Percentiles rank a stretch among this genome's conserved stretches.
These are phyloP conservation scores for Gossypium thurberi DNA, from an alignment of 345 rosid genomes.

Conservation along the genomic window DNA sequence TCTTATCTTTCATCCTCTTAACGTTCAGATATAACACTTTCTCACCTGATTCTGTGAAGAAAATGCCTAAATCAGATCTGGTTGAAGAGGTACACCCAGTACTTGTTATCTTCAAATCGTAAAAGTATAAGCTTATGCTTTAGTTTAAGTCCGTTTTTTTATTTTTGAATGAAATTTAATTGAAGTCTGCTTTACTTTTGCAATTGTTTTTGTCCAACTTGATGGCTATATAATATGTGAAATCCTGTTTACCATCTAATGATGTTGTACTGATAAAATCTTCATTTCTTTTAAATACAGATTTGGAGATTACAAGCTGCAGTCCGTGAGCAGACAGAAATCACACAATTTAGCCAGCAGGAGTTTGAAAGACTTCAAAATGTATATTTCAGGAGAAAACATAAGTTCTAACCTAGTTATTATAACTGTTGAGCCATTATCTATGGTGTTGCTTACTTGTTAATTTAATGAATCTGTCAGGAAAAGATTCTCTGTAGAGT, in stretches of 20 bases:
- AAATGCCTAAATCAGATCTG: slow-evolving; percentile 74
- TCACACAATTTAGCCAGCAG: slow-evolving; percentile 61
- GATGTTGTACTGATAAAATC: not conserved
- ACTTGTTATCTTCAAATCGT: not conserved
- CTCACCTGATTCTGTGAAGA: slow-evolving; percentile 73
- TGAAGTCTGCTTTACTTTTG: not conserved
- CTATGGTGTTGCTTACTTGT: not conserved
- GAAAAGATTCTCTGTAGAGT: slow-evolving; percentile 82
- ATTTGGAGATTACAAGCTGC: slow-evolving; percentile 74
- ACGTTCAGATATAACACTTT: slow-evolving; percentile 69
- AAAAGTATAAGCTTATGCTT: not conserved
- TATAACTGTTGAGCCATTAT: not conserved
- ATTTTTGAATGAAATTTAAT: not conserved
- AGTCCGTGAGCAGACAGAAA: slow-evolving; percentile 65
- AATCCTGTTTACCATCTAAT: not conserved
- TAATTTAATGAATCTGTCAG: slow-evolving; percentile 36
- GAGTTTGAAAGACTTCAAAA: slow-evolving; percentile 77
- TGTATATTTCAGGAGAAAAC: slow-evolving; percentile 28
- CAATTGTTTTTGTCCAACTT: not conserved
- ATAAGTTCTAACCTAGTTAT: not conserved
- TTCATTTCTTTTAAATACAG: slow-evolving; percentile 28
- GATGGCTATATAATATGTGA: not conserved
- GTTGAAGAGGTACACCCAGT: slow-evolving; percentile 59
- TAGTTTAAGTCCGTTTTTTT: not conserved
- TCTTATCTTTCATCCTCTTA: slow-evolving; percentile 11